Evolutionary conservation across 108 stramenopile species (phyloP).

Genomic region (Licmophora abbreviata): DNA sequence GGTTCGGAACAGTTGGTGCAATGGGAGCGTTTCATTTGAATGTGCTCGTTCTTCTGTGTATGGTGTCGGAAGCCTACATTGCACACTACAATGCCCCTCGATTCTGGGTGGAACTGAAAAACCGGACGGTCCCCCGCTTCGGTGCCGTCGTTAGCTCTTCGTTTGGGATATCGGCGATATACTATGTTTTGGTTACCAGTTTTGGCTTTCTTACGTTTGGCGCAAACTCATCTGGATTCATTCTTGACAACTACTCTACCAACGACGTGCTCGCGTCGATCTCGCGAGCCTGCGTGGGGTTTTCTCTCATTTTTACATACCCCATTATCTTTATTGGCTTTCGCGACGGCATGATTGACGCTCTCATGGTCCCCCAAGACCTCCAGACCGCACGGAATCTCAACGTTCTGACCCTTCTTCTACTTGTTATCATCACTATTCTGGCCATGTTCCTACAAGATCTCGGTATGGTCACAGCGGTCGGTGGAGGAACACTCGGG

Average conservation of each 20-base stretch:
- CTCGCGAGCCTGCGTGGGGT: slow-evolving; percentile 67
- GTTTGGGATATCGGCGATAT: slow-evolving; percentile 51
- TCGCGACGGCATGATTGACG: slow-evolving; percentile 62
- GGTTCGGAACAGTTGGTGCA: slow-evolving; percentile 64
- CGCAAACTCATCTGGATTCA: slow-evolving; percentile 51
- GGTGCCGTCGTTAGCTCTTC: slow-evolving; percentile 65
- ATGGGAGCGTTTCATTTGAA: slow-evolving; percentile 59
- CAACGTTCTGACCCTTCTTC: slow-evolving; percentile 34
- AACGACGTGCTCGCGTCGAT: slow-evolving; percentile 63
- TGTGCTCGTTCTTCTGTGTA: slow-evolving; percentile 60
- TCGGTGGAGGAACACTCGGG: slow-evolving; percentile 86
- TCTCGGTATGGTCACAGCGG: slow-evolving; percentile 66
- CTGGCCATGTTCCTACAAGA: slow-evolving; percentile 57
- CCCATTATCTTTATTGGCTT: slow-evolving; percentile 81
- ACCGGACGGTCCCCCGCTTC: slow-evolving; percentile 69
- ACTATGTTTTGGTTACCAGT: slow-evolving; percentile 50
- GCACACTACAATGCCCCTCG: slow-evolving; percentile 98
- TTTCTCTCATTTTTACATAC: slow-evolving; percentile 85
- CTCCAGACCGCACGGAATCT: slow-evolving; percentile 26
- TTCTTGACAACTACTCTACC: slow-evolving; percentile 85
- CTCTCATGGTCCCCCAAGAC: slow-evolving; percentile 36
- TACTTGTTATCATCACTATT: slow-evolving; percentile 44
- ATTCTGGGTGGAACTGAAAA: slow-evolving; percentile 82
- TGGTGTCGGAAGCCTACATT: slow-evolving; percentile 82
- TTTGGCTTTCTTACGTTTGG: slow-evolving; percentile 90